Evolutionary conservation across 2,329 filamentous ascomycete species (phyloP).

Genomic region (Knoxdaviesia capensis): DNA sequence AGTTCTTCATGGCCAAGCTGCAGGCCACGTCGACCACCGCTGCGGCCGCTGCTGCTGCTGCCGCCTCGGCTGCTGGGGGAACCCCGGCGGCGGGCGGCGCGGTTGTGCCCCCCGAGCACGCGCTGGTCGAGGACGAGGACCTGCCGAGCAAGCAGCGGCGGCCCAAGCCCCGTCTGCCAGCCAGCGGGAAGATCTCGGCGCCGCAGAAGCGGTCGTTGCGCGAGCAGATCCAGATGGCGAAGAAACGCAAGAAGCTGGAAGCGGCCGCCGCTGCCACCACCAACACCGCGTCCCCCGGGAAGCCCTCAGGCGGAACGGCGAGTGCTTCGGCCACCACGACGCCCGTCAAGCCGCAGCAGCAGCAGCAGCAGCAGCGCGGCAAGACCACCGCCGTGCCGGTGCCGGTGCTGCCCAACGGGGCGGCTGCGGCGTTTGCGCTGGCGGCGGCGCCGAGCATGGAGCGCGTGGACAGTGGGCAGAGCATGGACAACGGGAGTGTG

Average conservation of each 20-base stretch:
- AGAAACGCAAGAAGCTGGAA: slow-evolving; percentile 71
- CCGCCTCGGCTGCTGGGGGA: slow-evolving; percentile 11
- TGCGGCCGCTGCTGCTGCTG: too few species aligned
- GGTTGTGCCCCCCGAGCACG: slow-evolving; percentile 82
- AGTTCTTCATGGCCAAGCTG: slow-evolving; percentile 81
- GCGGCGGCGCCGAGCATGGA: slow-evolving; percentile 29
- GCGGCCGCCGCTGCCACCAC: slow-evolving; percentile 13
- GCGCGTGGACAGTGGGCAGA: slow-evolving; percentile 35
- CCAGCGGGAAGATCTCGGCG: slow-evolving; percentile 69
- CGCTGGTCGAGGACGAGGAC: slow-evolving; percentile 85
- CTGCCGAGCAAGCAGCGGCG: slow-evolving; percentile 78
- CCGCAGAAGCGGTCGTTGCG: slow-evolving; percentile 67
- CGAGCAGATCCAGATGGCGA: slow-evolving; percentile 65
- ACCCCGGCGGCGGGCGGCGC: slow-evolving; percentile 64
- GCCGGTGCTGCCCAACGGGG: slow-evolving; percentile 12
- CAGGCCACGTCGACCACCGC: slow-evolving; percentile 46
- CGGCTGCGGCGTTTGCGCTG: slow-evolving; percentile 17
- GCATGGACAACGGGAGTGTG: slow-evolving; percentile 36
- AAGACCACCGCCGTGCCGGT: too few species aligned
- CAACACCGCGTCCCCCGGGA: too few species aligned
- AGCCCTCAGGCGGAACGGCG: too few species aligned
- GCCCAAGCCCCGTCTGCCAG: slow-evolving; percentile 42
- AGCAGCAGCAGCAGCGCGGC: too few species aligned
- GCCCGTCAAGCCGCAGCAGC: too few species aligned
- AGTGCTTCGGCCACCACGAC: too few species aligned